phyloP scores from a whole-genome alignment of 768 basidiomycete species.

The Mycena albidolilacea region DNA sequence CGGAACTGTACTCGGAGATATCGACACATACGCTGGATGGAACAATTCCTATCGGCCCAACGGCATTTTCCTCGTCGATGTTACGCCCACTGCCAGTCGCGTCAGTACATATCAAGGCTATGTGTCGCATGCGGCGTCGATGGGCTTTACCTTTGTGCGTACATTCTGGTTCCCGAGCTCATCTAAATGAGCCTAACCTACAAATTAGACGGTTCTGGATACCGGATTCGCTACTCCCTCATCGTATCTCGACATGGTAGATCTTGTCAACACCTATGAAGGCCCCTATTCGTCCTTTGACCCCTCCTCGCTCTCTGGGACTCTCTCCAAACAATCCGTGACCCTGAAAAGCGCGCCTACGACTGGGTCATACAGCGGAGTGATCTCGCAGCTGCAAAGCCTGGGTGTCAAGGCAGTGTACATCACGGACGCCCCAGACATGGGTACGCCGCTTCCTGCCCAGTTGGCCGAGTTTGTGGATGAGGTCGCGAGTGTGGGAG shows the following conservation, averaged over 20 bases:
- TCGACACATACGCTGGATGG: constrained; percentile 35
- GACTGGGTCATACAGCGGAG: constrained; percentile 24
- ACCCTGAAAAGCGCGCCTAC: constrained; percentile 26
- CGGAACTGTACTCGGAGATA: constrained; percentile 1
- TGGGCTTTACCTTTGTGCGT: constrained; percentile 31
- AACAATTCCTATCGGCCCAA: constrained; percentile 16
- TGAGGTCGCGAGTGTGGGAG: constrained; percentile 24
- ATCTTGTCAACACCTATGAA: constrained; percentile 2
- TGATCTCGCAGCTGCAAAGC: constrained; percentile 24
- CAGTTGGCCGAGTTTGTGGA: constrained; percentile 24
- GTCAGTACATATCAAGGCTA: constrained; percentile 20
- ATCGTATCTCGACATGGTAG: constrained; percentile 18
- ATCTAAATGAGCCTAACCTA: neutral
- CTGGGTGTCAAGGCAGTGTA: constrained; percentile 32
- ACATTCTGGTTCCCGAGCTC: neutral
- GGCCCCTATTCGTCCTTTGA: constrained; percentile 28
- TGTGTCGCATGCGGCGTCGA: constrained; percentile 24
- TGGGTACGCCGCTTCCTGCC: neutral
- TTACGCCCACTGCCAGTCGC: constrained; percentile 3
- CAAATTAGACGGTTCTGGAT: constrained; percentile 22
- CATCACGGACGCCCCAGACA: constrained; percentile 19
- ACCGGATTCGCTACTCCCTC: neutral
- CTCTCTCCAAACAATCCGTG: constrained; percentile 31
- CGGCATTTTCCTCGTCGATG: constrained; percentile 29
- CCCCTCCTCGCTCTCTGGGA: constrained; percentile 22